Evolutionary conservation across 1,139 yeast genomes (phyloP), one percentile per base, ranked within the genome.

Genomic region (Kodamaea plutei): DNA sequence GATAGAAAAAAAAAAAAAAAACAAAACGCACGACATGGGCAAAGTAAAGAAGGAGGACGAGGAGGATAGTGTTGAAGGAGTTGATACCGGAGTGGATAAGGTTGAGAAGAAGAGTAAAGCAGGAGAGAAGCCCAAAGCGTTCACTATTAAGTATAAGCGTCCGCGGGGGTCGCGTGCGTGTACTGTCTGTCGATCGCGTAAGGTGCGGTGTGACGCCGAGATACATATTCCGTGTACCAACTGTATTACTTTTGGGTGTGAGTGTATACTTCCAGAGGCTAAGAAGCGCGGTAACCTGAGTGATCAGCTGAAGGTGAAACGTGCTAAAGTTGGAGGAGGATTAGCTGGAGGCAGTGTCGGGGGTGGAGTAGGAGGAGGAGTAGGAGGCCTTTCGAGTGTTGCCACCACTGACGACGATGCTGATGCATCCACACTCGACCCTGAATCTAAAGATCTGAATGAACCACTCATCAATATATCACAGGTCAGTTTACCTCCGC

Each of bases 141-240:
- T 67, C 48, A 69, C 73, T 30, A 68, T 68, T 45, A 67, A 66
- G 42, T 69, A 68, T 43, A 70, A 70, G 42, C 50, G 78, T 20
- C 71, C 75, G 13, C 50, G 79, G 36, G 76, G 79, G 2, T 56
- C 69, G 6, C 49, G 75, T 31, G 80, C 79, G 1, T 74, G 79
- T 43, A 62, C 67, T 9, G 69, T 69, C 9, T 81, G 89, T 52
- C 77, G 84, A 34, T 69, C 80, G n/a, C 58, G 89, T 25, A 81
- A 81, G 50, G 89, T 80, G 10, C 66, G 89, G 20, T 53, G 88
- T 75, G 64, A 79, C 62, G 76, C 77, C 4, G 74, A 69, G 37
- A 75, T 76, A 30, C 84, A 79, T 45, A 77, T 79, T 45, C 89
- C 89, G 3, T 81, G 89, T 50, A 79, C 88, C 18, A 81, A 81